Evolutionary conservation across 345 rosid genomes (phyloP), one percentile per base, ranked within the genome.

Genomic region (Passiflora organensis): DNA sequence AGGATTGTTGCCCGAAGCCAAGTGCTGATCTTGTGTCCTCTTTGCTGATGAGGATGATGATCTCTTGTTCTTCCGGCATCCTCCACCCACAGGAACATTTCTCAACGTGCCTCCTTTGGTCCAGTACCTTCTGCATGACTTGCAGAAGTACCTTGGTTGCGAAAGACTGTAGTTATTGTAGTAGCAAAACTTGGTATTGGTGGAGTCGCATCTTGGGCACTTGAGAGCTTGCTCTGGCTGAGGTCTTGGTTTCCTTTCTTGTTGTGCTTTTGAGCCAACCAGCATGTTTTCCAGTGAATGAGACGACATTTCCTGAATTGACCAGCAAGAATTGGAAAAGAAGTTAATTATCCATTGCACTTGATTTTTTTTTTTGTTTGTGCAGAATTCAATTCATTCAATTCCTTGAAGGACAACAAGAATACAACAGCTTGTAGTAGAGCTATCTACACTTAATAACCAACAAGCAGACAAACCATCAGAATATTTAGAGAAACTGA

Each of bases 151-250:
- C 32, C 95, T 71, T 4, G 95, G 97, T 83, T 89, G 97, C 1
- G 91, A 80, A 74, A 89, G 64, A 78, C 97, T 89, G 36, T 89
- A 89, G 81, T 86, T 86, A 61, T 90, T 90, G 84, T 84, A 90
- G 66, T 90, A 86, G 67, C 95, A 90, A 66, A 86, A 90, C 60
- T 86, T 90, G 57, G 97, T 90, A 77, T 87, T 80, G 34, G 94
- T 14, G 22, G 97, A 90, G 17, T 90, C 82, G 49, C 97, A 90
- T 1, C 97, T 90, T 16, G 97, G 97, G 58, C 97, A 90, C 39
- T 74, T 71, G 1, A 95, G 95, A 17, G 84, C 90, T 66, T 80
- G 86, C 56, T 80, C 91, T n/a, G 81, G 82, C 66, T 58, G 77
- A 16, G 80, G 82, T 57, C 70, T 78, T 46, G 84, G 69, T 59